These are phyloP conservation scores for Boletus reticuloceps DNA, from an alignment of 768 basidiomycete genomes.

Conservation along the genomic window DNA sequence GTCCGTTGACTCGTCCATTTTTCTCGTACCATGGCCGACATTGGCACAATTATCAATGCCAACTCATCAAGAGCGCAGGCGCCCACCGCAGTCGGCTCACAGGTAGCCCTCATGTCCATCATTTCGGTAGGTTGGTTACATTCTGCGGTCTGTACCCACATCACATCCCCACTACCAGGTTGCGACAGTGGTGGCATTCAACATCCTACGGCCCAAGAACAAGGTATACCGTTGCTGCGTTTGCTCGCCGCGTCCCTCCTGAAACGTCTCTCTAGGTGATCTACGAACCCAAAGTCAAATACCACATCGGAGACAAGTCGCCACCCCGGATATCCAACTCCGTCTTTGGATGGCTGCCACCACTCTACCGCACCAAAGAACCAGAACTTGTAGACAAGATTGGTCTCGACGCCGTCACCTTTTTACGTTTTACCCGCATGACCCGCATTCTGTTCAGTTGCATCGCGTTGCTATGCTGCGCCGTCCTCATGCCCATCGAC, in stretches of 20 bases:
- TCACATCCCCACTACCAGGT: conserved; percentile 38
- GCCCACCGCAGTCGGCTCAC: conserved; percentile 78
- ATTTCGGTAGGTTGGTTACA: conserved; percentile 55
- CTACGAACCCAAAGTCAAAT: conserved; percentile 94
- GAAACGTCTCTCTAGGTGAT: conserved; percentile 53
- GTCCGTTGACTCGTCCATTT: conserved; percentile 17
- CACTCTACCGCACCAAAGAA: conserved; percentile 79
- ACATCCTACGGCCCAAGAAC: conserved; percentile 84
- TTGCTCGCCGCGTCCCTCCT: background rate
- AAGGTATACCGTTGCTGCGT: conserved; percentile 47
- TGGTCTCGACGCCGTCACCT: conserved; percentile 92
- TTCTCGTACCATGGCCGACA: conserved; percentile 29
- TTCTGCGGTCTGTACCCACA: background rate
- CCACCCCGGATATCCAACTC: conserved; percentile 82
- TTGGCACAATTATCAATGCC: conserved; percentile 32
- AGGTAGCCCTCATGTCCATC: conserved; percentile 69
- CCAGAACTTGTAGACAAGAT: conserved; percentile 85
- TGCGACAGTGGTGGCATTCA: conserved; percentile 73
- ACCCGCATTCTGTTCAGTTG: conserved; percentile 68
- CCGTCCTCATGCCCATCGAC: conserved; percentile 83
- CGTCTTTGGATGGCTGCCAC: conserved; percentile 87
- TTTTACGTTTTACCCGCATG: conserved; percentile 88
- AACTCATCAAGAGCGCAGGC: conserved; percentile 59
- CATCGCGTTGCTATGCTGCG: conserved; percentile 64
- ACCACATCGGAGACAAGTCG: conserved; percentile 72